Conservation (phyloP, 306 rosid species). For the Purshia tridentata region DNA sequence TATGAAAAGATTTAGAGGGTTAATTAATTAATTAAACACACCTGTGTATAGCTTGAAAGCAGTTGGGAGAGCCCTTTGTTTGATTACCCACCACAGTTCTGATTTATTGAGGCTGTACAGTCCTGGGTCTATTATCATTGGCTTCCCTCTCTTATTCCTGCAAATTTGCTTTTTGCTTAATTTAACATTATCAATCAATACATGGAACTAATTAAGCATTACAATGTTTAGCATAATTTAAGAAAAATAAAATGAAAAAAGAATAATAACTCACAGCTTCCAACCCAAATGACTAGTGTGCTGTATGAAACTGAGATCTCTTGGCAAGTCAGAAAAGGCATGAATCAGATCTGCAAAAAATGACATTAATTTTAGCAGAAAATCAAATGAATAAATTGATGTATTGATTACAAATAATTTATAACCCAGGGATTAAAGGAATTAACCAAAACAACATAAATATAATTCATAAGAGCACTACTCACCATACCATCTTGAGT, state of each 20-base stretch:
- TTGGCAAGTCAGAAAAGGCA: conserved; percentile 73
- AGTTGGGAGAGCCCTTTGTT: conserved; percentile 76
- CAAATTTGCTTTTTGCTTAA: background rate
- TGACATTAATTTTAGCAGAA: too few species aligned
- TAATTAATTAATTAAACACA: conserved; percentile 18
- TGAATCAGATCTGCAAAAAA: conserved; percentile 68
- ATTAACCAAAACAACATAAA: background rate
- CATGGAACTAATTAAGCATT: too few species aligned
- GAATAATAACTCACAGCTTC: conserved; percentile 50
- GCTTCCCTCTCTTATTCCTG: conserved; percentile 91
- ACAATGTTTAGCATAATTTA: too few species aligned
- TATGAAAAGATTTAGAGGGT: conserved; percentile 1
- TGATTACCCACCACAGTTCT: conserved; percentile 85
- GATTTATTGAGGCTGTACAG: conserved; percentile 75
- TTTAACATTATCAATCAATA: too few species aligned
- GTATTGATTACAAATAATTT: too few species aligned
- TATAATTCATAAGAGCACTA: conserved; percentile 24
- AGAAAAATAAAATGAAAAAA: background rate
- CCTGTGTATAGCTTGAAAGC: conserved; percentile 96
- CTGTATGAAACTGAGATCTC: conserved; percentile 76
- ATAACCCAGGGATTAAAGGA: too few species aligned
- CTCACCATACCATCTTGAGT: conserved; percentile 99
- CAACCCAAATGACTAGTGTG: conserved; percentile 87
- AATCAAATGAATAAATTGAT: too few species aligned
- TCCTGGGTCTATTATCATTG: conserved; percentile 82